Evolutionary conservation across 495 filamentous ascomycete genomes (phyloP).

Genomic region (Podospora comata): DNA sequence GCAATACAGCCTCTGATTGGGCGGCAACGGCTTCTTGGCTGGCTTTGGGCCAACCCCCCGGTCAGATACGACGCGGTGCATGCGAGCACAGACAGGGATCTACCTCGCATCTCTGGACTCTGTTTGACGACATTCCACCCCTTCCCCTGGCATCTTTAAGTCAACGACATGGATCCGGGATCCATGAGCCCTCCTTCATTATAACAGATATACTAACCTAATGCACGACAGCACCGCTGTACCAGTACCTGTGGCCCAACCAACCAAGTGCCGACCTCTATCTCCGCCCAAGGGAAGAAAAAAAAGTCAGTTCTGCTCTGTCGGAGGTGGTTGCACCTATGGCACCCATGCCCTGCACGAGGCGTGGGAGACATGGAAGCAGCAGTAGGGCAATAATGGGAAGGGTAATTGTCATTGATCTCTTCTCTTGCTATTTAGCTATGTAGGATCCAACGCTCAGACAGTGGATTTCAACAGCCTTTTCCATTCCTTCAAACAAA

Average conservation of each 20-base stretch:
- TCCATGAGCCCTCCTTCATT: constrained; percentile 29
- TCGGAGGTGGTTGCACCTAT: not conserved
- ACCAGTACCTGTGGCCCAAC: constrained; percentile 26
- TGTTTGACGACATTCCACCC: constrained; percentile 32
- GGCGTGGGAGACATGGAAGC: not conserved
- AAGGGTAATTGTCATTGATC: not conserved
- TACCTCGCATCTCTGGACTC: constrained; percentile 28
- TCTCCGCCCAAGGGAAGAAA: not conserved
- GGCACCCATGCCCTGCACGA: not conserved
- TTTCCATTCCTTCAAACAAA: not conserved
- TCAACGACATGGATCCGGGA: constrained; percentile 37
- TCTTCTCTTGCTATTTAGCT: too few species aligned
- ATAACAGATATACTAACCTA: constrained; percentile 31
- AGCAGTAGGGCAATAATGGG: not conserved
- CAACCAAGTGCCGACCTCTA: constrained; percentile 25
- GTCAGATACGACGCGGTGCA: constrained; percentile 32
- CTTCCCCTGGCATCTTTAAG: constrained; percentile 27
- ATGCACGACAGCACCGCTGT: constrained; percentile 24
- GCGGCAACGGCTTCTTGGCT: constrained; percentile 20
- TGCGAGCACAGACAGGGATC: constrained; percentile 35
- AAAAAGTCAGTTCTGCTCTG: constrained; percentile 19
- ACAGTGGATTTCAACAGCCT: constrained; percentile 21
- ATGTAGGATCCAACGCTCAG: constrained; percentile 22
- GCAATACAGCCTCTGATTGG: constrained; percentile 27
- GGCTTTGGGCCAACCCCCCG: constrained; percentile 26